Evolutionary conservation across 495 filamentous ascomycete species (phyloP), one percentile per base, ranked within the genome.

Genomic region (Penicillium ochrochloron): DNA sequence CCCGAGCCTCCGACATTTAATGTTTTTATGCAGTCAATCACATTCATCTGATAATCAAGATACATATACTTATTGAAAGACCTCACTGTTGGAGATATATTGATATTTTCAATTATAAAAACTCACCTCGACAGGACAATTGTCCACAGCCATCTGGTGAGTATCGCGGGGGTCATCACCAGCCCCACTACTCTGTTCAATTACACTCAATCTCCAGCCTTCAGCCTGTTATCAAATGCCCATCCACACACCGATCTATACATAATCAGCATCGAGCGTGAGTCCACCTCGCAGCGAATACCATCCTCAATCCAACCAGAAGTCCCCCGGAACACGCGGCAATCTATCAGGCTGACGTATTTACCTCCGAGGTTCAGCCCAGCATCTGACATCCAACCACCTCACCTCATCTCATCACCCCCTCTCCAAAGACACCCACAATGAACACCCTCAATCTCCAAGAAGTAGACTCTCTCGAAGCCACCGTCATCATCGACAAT

Each of bases 401-500:
- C 19, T 39, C 53, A 11, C n/a, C 7, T 19, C 17, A 12, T 29
- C 19, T 5, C 37, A 17, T 19, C 17, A 11, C n/a, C 39, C 8
- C 39, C 12, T 14, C 25, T 27, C 21, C 21, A 62, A 31, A 27
- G 17, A 7, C 15, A n/a, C 10, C 19, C 35, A 27, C 23, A 25
- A 46, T 42, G 34, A 39, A 55, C 8, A 11, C 44, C 25, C 35
- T 72, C 8, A 61, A 67, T 51, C 73, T 83, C 12, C 69, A 77
- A 62, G 80, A 84, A 61, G 66, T 86, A 33, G 83, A 84, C 73
- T 68, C 72, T 2, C 75, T 86, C 9, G 77, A 81, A 60, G 81
- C 80, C 52, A 70, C 72, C 21, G 72, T 84, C 33, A 80, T 85
- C 60, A 76, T 85, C 46, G 83, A 85, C 70, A 86, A 88, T 73